These are phyloP conservation scores for Cyanodermella asteris DNA, from an alignment of 2,329 filamentous ascomycete genomes.

Conservation along the genomic window DNA sequence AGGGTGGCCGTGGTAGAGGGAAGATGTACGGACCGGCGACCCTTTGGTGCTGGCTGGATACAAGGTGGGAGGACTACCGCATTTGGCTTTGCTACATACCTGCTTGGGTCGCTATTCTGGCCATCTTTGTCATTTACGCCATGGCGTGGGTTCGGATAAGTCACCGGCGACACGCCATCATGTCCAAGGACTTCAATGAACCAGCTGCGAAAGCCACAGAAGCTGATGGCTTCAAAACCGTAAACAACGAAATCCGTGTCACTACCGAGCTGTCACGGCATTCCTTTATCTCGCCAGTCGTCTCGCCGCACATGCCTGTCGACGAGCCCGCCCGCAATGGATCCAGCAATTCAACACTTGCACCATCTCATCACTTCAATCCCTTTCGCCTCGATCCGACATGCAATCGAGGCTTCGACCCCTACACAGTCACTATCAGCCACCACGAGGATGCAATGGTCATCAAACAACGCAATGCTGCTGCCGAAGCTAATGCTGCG, in stretches of 20 bases:
- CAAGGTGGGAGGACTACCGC: constrained; percentile 47
- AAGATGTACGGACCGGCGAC: constrained; percentile 50
- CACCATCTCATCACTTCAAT: too few relatives aligned
- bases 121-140: constrained; percentile 6
- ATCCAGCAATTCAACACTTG: too few relatives aligned
- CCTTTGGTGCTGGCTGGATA: constrained; percentile 61
- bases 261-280: constrained; percentile 5
- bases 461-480: too few relatives aligned
- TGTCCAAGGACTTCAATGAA: too few relatives aligned
- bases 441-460: background rate
- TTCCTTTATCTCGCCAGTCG: background rate
- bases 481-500: constrained; percentile 6
- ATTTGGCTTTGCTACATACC: constrained; percentile 46
- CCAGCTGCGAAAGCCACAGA: too few relatives aligned
- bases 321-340: too few relatives aligned
- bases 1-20: too few relatives aligned
- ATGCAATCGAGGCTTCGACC: constrained; percentile 2
- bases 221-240: too few relatives aligned
- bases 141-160: too few relatives aligned
- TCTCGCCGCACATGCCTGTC: too few relatives aligned
- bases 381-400: too few relatives aligned
- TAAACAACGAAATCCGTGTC: constrained; percentile 6
- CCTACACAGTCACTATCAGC: constrained; percentile 6
- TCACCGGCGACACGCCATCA: too few relatives aligned
- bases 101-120: constrained; percentile 7